Conservation (phyloP, 169 alveolate species). For the Plasmodium knowlesi region DNA sequence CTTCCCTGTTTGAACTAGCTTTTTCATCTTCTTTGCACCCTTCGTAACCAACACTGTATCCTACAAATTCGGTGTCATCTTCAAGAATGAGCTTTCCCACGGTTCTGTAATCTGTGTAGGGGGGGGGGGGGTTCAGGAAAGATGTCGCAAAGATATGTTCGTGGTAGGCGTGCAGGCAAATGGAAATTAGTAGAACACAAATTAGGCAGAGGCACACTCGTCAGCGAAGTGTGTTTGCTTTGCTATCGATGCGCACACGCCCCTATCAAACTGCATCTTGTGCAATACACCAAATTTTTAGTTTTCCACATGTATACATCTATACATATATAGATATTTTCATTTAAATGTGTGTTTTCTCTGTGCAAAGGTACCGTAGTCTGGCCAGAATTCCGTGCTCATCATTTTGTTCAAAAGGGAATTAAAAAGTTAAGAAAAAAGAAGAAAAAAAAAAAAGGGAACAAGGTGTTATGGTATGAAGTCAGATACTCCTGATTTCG, state of each 20-base stretch:
- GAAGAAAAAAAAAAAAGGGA: neutral
- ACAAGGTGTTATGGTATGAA: neutral
- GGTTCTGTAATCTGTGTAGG: conserved; percentile 37
- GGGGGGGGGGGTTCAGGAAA: neutral
- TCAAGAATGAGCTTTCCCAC: conserved; percentile 70
- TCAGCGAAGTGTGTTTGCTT: neutral
- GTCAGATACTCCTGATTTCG: neutral
- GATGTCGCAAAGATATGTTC: neutral
- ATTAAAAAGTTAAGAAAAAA: neutral
- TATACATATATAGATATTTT: neutral
- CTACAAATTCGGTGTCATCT: conserved; percentile 54
- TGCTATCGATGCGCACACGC: neutral
- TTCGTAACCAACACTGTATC: conserved; percentile 72
- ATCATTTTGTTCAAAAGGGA: neutral
- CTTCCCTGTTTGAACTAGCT: neutral
- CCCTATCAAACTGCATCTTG: neutral
- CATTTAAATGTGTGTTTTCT: neutral
- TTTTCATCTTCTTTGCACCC: conserved; percentile 25
- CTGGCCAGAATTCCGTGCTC: conserved; percentile 62
- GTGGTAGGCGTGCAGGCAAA: neutral
- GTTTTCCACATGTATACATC: neutral
- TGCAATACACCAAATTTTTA: neutral
- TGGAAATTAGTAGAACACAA: neutral
- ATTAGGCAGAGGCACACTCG: neutral
- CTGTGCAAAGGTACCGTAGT: conserved; percentile 23